A percentile compares a stretch with the other conserved stretches of the same genome.
Evolutionary conservation across 2,329 filamentous ascomycete genomes (phyloP).

Genomic region (Periconia macrospinosa): DNA sequence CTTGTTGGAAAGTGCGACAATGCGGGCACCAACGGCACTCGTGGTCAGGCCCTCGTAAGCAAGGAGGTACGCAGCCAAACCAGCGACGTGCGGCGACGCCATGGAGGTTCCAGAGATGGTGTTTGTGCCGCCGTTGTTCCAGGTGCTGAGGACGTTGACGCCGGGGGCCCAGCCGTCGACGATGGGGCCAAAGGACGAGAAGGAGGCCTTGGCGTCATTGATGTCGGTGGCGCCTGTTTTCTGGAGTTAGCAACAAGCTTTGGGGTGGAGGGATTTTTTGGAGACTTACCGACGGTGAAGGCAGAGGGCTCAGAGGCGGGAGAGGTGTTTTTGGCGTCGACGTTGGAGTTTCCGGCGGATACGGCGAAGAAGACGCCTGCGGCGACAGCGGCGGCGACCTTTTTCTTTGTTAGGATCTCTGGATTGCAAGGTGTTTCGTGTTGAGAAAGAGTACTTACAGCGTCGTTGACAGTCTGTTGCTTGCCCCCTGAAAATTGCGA

Average conservation of each 20-base stretch:
- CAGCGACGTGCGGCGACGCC: conserved; percentile 70
- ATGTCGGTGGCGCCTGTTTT: conserved; percentile 24
- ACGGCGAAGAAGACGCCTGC: conserved; percentile 42
- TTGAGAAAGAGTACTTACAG: conserved; percentile 10
- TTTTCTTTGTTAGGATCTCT: conserved; percentile 1
- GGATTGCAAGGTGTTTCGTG: neutral
- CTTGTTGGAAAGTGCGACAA: conserved; percentile 47
- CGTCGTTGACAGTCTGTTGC: conserved; percentile 25
- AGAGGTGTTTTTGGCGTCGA: conserved; percentile 27
- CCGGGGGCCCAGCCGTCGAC: conserved; percentile 45
- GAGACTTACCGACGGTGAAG: conserved; percentile 36
- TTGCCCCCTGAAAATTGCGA: conserved; percentile 31
- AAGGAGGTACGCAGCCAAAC: conserved; percentile 70
- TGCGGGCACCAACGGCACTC: conserved; percentile 49
- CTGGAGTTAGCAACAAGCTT: too few species aligned
- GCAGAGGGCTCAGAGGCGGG: conserved; percentile 40
- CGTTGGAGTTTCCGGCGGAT: conserved; percentile 41
- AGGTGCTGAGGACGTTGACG: conserved; percentile 50
- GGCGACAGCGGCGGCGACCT: conserved; percentile 35
- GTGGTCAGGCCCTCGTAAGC: conserved; percentile 45
- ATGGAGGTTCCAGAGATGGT: conserved; percentile 64
- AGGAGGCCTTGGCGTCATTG: conserved; percentile 32
- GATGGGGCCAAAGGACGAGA: conserved; percentile 39
- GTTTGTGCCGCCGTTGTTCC: conserved; percentile 40
- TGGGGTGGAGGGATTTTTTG: too few species aligned